Percentiles rank a stretch among this genome's conserved stretches.
phyloP scores from a whole-genome alignment of 164 flowering plant genomes.

The Vitis cinerea region DNA sequence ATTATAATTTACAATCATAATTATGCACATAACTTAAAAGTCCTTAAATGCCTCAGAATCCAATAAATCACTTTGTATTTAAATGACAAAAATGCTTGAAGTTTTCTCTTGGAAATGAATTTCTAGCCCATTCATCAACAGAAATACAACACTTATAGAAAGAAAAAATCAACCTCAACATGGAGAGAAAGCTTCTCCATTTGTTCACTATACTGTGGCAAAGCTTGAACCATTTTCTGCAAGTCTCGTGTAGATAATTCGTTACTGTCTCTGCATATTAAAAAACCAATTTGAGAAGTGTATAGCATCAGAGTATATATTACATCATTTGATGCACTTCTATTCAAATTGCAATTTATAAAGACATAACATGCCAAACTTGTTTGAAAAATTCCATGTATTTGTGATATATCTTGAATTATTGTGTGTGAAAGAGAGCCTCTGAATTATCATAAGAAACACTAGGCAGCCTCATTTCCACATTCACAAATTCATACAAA shows the following conservation, averaged over 20 bases:
- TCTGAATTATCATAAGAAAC: too few relatives aligned
- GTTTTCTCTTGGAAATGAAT: too few relatives aligned
- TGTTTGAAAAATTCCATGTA: too few relatives aligned
- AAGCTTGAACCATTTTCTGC: slow-evolving; percentile 98
- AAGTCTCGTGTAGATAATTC: slow-evolving; percentile 92
- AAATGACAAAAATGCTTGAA: too few relatives aligned
- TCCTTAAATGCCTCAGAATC: neutral
- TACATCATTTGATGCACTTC: neutral
- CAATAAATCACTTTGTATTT: too few relatives aligned
- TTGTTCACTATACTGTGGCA: slow-evolving; percentile 90
- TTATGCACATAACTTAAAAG: neutral
- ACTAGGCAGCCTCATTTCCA: too few relatives aligned
- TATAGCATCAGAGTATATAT: neutral
- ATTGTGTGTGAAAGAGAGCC: too few relatives aligned
- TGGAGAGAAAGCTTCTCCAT: slow-evolving; percentile 89
- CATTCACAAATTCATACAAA: too few relatives aligned
- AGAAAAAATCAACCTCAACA: slow-evolving; percentile 67
- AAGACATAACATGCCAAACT: neutral
- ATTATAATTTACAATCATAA: neutral
- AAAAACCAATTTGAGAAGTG: neutral
- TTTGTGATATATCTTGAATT: too few relatives aligned
- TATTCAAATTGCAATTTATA: neutral
- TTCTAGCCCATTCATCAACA: too few relatives aligned
- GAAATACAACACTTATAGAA: neutral
- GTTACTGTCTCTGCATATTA: slow-evolving; percentile 62